phyloP scores from a whole-genome alignment of 768 basidiomycete genomes.

The Filobasidium floriforme region DNA sequence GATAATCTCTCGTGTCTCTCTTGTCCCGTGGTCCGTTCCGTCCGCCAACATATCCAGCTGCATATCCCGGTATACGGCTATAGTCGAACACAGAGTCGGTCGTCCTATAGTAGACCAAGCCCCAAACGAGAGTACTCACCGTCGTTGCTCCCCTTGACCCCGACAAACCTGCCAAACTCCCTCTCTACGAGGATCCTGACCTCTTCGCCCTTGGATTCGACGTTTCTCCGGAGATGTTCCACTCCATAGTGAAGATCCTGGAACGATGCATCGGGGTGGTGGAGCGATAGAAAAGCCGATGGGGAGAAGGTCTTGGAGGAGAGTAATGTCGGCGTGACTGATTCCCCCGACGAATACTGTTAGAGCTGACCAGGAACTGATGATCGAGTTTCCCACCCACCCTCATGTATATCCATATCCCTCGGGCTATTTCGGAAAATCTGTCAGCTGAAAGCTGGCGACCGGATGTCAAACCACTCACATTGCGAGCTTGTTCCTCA shows the following conservation, averaged over 20 bases:
- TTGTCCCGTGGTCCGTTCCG: slow-evolving; percentile 71
- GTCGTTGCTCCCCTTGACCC: slow-evolving; percentile 94
- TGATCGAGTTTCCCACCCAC: slow-evolving; percentile 17
- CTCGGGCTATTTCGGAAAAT: slow-evolving; percentile 48
- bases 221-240: slow-evolving; percentile 61
- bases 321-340: slow-evolving; percentile 73
- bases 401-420: slow-evolving; percentile 60
- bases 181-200: slow-evolving; percentile 90
- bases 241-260: slow-evolving; percentile 80
- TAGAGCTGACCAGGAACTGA: background rate
- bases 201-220: slow-evolving; percentile 89
- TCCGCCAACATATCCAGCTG: slow-evolving; percentile 72
- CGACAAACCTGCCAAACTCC: slow-evolving; percentile 95
- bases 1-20: slow-evolving; percentile 70
- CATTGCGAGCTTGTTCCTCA: slow-evolving; percentile 48
- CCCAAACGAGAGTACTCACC: slow-evolving; percentile 49
- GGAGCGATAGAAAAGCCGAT: slow-evolving; percentile 78
- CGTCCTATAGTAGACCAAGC: background rate
- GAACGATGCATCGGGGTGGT: slow-evolving; percentile 91
- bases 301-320: slow-evolving; percentile 94
- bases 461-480: slow-evolving; percentile 55
- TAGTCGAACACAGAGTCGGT: background rate
- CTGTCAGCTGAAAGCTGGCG: slow-evolving; percentile 17
- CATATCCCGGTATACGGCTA: slow-evolving; percentile 89
- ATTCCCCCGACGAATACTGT: slow-evolving; percentile 9